phyloP scores from a whole-genome alignment of 768 basidiomycete species.

The Leucocoprinus sp. region DNA sequence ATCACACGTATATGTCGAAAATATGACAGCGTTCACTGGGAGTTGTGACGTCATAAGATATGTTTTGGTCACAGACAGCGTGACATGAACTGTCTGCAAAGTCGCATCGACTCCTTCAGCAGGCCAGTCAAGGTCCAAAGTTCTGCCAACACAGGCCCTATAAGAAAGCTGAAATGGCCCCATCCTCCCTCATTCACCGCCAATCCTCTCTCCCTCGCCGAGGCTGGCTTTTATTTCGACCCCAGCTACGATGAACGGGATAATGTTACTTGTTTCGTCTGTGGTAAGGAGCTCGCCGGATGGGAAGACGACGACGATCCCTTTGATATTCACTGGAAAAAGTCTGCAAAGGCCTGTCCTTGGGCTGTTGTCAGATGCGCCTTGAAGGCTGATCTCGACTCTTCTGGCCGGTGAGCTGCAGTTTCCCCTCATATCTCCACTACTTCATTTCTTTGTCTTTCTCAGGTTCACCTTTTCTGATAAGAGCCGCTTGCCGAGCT shows the following conservation, averaged over 20 bases:
- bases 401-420: constrained; percentile 45
- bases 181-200: constrained; percentile 58
- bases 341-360: constrained; percentile 55
- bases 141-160: constrained; percentile 39
- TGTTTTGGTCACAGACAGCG: no score
- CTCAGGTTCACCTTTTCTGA: constrained; percentile 52
- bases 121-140: constrained; percentile 57
- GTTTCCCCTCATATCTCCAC: not conserved
- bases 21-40: no score
- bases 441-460: constrained; percentile 3
- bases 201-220: constrained; percentile 67
- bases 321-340: constrained; percentile 69
- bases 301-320: constrained; percentile 88
- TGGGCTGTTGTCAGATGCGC: constrained; percentile 83
- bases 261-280: constrained; percentile 78
- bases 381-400: constrained; percentile 47
- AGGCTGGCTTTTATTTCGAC: constrained; percentile 84
- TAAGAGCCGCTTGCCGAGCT: constrained; percentile 54
- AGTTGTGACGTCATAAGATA: no score
- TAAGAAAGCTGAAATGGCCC: constrained; percentile 63
- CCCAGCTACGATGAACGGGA: constrained; percentile 63
- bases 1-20: no score
- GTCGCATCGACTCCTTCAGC: constrained; percentile 60
- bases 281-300: constrained; percentile 71
- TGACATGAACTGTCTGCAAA: constrained; percentile 52